Conservation (phyloP, 108 stramenopile species). For the Nitzschia palea region DNA sequence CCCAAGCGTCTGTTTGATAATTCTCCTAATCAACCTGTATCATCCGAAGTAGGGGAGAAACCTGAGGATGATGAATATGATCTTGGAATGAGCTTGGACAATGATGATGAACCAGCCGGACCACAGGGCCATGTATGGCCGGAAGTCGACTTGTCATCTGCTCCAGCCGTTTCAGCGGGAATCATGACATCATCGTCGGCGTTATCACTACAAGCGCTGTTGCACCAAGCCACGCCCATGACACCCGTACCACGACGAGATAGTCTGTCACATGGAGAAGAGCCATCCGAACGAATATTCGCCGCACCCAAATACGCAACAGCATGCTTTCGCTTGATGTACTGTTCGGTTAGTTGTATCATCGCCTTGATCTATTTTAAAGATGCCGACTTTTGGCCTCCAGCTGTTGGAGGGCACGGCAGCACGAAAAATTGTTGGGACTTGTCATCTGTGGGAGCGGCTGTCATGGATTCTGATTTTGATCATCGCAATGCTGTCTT, state of each 20-base stretch:
- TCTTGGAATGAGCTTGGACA: neutral
- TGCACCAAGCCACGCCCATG: constrained; percentile 26
- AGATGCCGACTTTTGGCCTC: constrained; percentile 77
- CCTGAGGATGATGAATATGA: constrained; percentile 2
- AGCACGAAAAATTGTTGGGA: constrained; percentile 79
- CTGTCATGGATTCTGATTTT: constrained; percentile 56
- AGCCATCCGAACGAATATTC: constrained; percentile 38
- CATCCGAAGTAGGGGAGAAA: neutral
- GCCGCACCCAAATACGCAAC: constrained; percentile 81
- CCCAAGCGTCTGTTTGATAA: neutral
- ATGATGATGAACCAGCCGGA: constrained; percentile 11
- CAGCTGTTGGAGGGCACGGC: constrained; percentile 56
- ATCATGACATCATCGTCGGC: constrained; percentile 30
- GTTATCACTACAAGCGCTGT: constrained; percentile 21
- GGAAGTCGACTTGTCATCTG: constrained; percentile 6
- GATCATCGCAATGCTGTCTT: constrained; percentile 59
- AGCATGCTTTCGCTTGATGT: constrained; percentile 71
- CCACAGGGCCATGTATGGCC: constrained; percentile 6
- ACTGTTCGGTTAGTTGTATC: constrained; percentile 45
- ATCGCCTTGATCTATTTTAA: constrained; percentile 55
- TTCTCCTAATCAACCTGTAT: neutral
- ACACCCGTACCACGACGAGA: neutral
- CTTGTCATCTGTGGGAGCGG: constrained; percentile 53
- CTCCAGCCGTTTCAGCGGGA: constrained; percentile 31
- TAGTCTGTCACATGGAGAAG: neutral